Evolutionary conservation across 768 basidiomycete genomes (phyloP).

Genomic region (Sporobolomyces roseus): DNA sequence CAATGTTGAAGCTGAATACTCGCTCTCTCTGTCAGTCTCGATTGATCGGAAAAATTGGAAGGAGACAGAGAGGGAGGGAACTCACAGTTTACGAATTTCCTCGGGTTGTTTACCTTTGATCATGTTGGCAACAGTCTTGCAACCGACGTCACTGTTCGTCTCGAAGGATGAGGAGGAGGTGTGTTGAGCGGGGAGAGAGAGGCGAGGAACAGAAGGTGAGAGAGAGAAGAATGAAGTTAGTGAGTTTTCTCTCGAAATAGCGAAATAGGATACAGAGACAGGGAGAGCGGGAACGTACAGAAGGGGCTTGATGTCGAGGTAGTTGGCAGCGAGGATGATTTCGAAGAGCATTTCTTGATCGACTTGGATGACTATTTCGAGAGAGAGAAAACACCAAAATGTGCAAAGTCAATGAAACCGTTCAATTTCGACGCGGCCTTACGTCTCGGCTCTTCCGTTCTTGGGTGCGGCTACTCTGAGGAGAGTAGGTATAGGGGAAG

Average conservation of each 20-base stretch:
- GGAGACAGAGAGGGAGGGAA: background rate
- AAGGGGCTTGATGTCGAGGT: conserved; percentile 97
- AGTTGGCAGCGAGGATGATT: conserved; percentile 99
- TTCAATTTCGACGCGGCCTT: no score
- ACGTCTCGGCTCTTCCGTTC: no score
- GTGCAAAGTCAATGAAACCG: no score
- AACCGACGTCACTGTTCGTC: conserved; percentile 75
- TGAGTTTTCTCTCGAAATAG: no score
- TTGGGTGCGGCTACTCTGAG: background rate
- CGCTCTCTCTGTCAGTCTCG: background rate
- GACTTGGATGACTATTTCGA: conserved; percentile 66
- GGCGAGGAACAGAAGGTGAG: no score
- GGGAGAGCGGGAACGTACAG: conserved; percentile 72
- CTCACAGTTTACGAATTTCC: conserved; percentile 96
- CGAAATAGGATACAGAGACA: no score
- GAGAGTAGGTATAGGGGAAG: conserved; percentile 17
- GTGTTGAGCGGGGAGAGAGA: background rate
- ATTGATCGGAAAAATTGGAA: background rate
- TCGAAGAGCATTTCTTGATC: conserved; percentile 99
- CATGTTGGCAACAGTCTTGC: conserved; percentile 99
- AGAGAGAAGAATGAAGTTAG: no score
- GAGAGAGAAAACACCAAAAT: no score
- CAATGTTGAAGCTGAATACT: conserved; percentile 44
- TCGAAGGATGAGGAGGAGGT: background rate
- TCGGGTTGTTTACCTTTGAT: conserved; percentile 99